Evolutionary conservation across 345 rosid species (phyloP), one percentile per base, ranked within the genome.

Genomic region (Acer saccharum): DNA sequence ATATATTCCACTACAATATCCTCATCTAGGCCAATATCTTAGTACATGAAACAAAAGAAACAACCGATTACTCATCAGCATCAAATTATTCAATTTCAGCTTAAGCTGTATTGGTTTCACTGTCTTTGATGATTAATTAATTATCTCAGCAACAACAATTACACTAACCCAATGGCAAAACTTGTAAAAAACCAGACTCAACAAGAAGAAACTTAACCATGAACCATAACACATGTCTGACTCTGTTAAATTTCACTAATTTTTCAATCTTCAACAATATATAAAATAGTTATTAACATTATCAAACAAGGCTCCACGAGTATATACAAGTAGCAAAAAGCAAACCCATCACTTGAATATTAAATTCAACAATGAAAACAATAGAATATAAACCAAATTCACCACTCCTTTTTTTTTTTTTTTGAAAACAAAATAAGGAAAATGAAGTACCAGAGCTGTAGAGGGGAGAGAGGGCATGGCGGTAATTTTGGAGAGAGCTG

Each of bases 381-480:
- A 43, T 9, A 43, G 44, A 41, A 41, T 8, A 41, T 32, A 32
- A 41, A 41, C 44, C 44, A 41, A 41, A 41, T 41, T 41, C 12
- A 10, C 12, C 50, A 44, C 10, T 44, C 48, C 50, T 7, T 44
- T 44, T 44, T 43, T 43, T 43, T 43, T 6, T 9, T 44, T 44
- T 44, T 44, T 44, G 10, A 44, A 44, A 44, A 9, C 9, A 44
- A 46, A 46, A 46, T 9, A 46, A 10, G 50, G 17, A 29, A 29
- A 63, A 54, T 4, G 14, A 32, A 25, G 18, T 83, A 89, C 95
- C 88, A 12, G 89, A 68, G 81, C 81, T 60, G 69, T 81, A 86
- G 44, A 84, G 57, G 61, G 81, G 78, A 75, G 83, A 79, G 80
- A 72, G 5, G 71, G 78, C 75, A 32, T 65, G 83, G 32, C 41